Percentiles rank a stretch among this genome's conserved stretches.
Evolutionary conservation across 805 yeast species (phyloP).

Genomic region (Saturnispora ahearnii): DNA sequence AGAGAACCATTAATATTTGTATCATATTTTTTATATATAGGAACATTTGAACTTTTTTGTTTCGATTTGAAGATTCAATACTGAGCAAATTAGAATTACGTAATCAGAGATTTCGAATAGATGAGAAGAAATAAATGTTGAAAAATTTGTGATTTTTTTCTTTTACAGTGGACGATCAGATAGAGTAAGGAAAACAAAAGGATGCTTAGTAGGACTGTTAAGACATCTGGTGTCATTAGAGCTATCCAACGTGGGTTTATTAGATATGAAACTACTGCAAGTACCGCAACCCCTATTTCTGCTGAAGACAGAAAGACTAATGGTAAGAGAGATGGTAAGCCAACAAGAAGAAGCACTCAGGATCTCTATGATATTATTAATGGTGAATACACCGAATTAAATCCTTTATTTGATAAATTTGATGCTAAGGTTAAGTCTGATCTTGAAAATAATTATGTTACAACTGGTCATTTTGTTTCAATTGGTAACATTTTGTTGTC

Average conservation of each 20-base stretch:
- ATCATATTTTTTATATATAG: too few relatives aligned
- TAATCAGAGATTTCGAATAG: too few relatives aligned
- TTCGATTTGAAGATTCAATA: too few relatives aligned
- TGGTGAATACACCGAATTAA: slow-evolving; percentile 10
- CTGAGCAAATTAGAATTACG: too few relatives aligned
- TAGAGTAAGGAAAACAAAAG: neutral
- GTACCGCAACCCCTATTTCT: neutral
- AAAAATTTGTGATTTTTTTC: neutral
- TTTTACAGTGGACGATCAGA: neutral
- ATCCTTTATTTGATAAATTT: slow-evolving; percentile 11
- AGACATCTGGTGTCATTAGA: neutral
- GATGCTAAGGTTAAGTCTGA: slow-evolving; percentile 5
- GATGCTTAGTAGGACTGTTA: neutral
- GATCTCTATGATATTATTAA: slow-evolving; percentile 6
- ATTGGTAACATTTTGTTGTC: slow-evolving; percentile 7
- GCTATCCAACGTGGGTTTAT: neutral
- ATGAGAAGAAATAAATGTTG: neutral
- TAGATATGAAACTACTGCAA: neutral
- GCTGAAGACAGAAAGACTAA: neutral
- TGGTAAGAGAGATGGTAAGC: neutral
- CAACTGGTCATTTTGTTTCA: neutral
- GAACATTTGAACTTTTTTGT: too few relatives aligned
- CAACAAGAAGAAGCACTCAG: slow-evolving; percentile 2
- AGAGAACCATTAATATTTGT: too few relatives aligned
- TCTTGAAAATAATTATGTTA: neutral